Percentiles rank a stretch among this genome's conserved stretches.
Evolutionary conservation across 1,284 basidiomycete species (phyloP).

Genomic region (Puccinia sorghi): DNA sequence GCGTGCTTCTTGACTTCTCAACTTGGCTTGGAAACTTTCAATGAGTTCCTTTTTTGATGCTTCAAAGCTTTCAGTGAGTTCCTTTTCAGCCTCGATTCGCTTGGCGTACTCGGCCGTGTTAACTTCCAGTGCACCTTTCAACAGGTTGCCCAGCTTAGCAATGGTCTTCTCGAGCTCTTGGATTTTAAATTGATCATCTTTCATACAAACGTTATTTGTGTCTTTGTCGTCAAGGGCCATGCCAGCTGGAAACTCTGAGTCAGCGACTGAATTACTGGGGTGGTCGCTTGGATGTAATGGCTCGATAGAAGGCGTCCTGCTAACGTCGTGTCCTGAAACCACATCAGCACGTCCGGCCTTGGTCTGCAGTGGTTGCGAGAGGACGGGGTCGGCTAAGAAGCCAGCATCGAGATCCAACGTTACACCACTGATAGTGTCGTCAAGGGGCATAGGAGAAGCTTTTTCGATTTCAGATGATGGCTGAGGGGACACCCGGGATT

Average conservation of each 20-base stretch:
- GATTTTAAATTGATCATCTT: not conserved
- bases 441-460: not conserved
- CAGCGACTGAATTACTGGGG: not conserved
- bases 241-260: not conserved
- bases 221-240: not conserved
- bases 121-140: slow-evolving; percentile 2
- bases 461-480: not conserved
- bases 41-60: not conserved
- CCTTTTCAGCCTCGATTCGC: not conserved
- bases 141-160: not conserved
- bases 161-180: slow-evolving; percentile 1
- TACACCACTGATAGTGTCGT: not conserved
- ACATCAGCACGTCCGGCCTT: not conserved
- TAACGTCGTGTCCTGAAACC: not conserved
- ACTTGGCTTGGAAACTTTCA: not conserved
- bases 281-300: not conserved
- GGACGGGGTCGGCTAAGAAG: not conserved
- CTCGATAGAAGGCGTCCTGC: not conserved
- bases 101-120: not conserved
- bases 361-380: not conserved
- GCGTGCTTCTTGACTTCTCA: not conserved
- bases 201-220: not conserved
- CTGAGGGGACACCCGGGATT: not conserved
- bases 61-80: not conserved
- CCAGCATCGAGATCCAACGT: not conserved